A percentile compares a stretch with the other conserved stretches of the same genome.
Evolutionary conservation across 2,329 filamentous ascomycete species (phyloP).

Genomic region (Fusarium sp.): DNA sequence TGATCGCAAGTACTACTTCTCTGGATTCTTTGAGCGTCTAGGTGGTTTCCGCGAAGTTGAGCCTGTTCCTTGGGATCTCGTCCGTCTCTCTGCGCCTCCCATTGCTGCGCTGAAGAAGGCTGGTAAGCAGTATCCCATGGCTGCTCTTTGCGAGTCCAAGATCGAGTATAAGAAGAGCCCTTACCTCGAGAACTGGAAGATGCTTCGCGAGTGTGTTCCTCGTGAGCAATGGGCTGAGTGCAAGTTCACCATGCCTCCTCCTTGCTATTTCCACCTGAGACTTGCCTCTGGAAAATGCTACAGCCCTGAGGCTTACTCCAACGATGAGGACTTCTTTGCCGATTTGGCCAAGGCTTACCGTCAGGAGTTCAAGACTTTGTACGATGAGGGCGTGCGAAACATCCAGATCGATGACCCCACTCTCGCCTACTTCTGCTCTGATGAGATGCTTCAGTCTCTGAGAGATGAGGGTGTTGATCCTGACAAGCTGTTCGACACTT

Average conservation of each 20-base stretch:
- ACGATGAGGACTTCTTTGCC: conserved; percentile 67
- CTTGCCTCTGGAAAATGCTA: conserved; percentile 66
- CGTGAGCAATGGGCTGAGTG: conserved; percentile 70
- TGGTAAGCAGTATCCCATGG: conserved; percentile 54
- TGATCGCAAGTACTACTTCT: conserved; percentile 62
- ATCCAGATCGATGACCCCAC: conserved; percentile 74
- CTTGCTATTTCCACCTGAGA: conserved; percentile 73
- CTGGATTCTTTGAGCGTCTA: conserved; percentile 62
- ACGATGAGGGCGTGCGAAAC: conserved; percentile 66
- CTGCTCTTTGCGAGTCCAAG: conserved; percentile 56
- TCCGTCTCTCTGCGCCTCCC: conserved; percentile 53
- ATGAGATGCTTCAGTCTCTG: conserved; percentile 72
- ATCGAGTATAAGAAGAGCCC: conserved; percentile 56
- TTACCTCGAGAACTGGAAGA: conserved; percentile 58
- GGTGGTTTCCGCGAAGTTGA: conserved; percentile 54
- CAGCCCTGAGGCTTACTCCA: conserved; percentile 62
- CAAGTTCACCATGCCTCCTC: conserved; percentile 75
- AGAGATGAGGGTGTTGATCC: conserved; percentile 68
- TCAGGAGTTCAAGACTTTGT: conserved; percentile 65
- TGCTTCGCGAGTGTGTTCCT: conserved; percentile 59
- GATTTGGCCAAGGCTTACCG: conserved; percentile 68
- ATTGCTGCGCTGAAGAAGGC: conserved; percentile 54
- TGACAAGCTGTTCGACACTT: conserved; percentile 74
- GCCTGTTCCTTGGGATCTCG: conserved; percentile 54
- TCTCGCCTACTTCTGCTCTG: conserved; percentile 74